These are phyloP conservation scores for Fraxinus quadrangulata DNA, from an alignment of 257 asterid genomes.

Conservation along the genomic window DNA sequence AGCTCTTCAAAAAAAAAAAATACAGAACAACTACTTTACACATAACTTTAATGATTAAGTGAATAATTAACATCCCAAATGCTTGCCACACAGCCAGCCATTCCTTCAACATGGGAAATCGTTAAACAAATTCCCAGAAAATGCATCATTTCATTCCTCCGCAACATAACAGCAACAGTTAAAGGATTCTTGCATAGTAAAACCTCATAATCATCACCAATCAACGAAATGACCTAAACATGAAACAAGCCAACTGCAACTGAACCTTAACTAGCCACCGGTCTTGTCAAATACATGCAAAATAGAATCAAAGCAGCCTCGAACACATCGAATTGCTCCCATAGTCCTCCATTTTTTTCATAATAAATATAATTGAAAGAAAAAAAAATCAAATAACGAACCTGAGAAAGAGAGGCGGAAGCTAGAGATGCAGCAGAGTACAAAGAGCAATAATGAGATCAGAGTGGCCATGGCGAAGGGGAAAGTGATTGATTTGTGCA, in stretches of 20 bases:
- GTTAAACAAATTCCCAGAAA: background rate
- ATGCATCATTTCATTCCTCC: background rate
- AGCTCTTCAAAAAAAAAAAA: slow-evolving; percentile 8
- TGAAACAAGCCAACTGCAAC: background rate
- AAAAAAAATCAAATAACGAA: slow-evolving; percentile 13
- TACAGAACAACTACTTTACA: slow-evolving; percentile 12
- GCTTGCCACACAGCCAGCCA: background rate
- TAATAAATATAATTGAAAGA: background rate
- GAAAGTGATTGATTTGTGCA: slow-evolving; percentile 3
- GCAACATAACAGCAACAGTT: background rate
- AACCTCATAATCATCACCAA: background rate
- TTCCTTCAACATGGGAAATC: background rate
- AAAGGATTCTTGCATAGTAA: background rate
- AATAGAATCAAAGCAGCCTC: background rate
- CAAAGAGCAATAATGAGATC: slow-evolving; percentile 36
- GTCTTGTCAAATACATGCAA: background rate
- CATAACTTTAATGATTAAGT: slow-evolving; percentile 11
- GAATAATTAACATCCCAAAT: slow-evolving; percentile 2
- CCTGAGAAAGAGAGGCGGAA: slow-evolving; percentile 56
- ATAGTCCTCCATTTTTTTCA: background rate
- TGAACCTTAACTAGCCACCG: background rate
- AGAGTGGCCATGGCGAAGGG: slow-evolving; percentile 52
- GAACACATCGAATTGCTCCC: background rate
- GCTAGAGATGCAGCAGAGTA: slow-evolving; percentile 43
- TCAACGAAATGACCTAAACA: background rate